Conservation (phyloP, 2,329 filamentous ascomycete genomes). For the Botrytis deweyae region DNA sequence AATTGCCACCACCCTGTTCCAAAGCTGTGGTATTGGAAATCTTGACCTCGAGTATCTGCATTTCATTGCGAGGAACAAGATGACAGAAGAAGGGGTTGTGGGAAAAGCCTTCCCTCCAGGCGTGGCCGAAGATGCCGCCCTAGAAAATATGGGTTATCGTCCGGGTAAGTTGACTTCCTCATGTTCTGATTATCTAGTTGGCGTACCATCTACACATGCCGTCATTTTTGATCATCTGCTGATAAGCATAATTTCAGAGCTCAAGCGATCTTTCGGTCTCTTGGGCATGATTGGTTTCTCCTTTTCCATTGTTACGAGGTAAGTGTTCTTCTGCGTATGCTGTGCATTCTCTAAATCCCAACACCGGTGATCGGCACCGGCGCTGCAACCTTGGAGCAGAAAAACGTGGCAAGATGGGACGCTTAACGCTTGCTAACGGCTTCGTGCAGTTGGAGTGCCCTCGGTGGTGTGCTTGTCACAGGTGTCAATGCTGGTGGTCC, state of each 20-base stretch:
- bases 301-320: constrained; percentile 57
- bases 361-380: constrained; percentile 20
- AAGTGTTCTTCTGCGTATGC: constrained; percentile 30
- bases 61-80: constrained; percentile 13
- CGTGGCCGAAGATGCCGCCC: constrained; percentile 29
- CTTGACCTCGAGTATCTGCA: constrained; percentile 17
- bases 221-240: constrained; percentile 10
- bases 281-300: constrained; percentile 59
- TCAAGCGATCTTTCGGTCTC: constrained; percentile 55
- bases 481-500: constrained; percentile 56
- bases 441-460: constrained; percentile 50
- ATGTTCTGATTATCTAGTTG: neutral
- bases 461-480: constrained; percentile 55
- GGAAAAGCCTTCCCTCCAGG: constrained; percentile 23
- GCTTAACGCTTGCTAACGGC: constrained; percentile 27
- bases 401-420: constrained; percentile 25
- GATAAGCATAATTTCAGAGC: constrained; percentile 42
- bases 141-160: constrained; percentile 33
- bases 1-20: neutral
- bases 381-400: constrained; percentile 11
- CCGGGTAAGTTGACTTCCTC: constrained; percentile 26
- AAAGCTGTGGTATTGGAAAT: constrained; percentile 8
- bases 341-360: constrained; percentile 16
- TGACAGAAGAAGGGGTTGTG: constrained; percentile 15
- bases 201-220: constrained; percentile 1